A percentile compares a stretch with the other conserved stretches of the same genome.
Evolutionary conservation across 1,139 yeast species (phyloP).

Genomic region (Saccharomyces hybrid): DNA sequence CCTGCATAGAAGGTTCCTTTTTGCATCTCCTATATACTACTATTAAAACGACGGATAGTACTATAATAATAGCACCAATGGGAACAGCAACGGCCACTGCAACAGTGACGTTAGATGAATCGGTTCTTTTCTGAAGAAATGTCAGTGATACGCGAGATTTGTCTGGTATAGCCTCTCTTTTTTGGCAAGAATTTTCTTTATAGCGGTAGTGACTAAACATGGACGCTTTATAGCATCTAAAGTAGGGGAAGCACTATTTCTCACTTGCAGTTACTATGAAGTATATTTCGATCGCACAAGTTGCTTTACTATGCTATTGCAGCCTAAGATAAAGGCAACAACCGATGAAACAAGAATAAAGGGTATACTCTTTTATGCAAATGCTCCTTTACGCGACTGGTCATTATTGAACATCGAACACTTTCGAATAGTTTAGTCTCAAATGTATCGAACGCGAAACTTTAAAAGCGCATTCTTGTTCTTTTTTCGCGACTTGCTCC

Average conservation of each 20-base stretch:
- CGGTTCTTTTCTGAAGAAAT: conserved; percentile 2
- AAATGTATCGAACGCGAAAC: not conserved
- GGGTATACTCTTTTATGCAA: not conserved
- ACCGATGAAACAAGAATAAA: not conserved
- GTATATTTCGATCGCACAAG: not conserved
- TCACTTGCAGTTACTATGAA: not conserved
- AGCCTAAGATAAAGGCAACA: not conserved
- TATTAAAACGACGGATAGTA: conserved; percentile 42
- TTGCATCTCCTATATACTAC: conserved; percentile 52
- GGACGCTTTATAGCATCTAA: not conserved
- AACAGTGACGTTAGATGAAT: conserved; percentile 37
- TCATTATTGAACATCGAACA: not conserved
- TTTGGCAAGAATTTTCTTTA: not conserved
- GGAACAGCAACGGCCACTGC: conserved; percentile 65
- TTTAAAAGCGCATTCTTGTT: not conserved
- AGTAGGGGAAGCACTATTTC: not conserved
- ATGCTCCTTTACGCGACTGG: not conserved
- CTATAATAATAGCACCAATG: conserved; percentile 40
- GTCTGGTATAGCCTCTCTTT: not conserved
- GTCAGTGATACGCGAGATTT: not conserved
- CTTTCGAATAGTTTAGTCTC: not conserved
- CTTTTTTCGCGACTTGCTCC: not conserved
- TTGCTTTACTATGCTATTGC: not conserved
- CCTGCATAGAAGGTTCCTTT: conserved; percentile 42
- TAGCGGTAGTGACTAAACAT: not conserved